These are phyloP conservation scores for Fusarium zealandicum DNA, from an alignment of 2,329 filamentous ascomycete genomes.

Conservation along the genomic window DNA sequence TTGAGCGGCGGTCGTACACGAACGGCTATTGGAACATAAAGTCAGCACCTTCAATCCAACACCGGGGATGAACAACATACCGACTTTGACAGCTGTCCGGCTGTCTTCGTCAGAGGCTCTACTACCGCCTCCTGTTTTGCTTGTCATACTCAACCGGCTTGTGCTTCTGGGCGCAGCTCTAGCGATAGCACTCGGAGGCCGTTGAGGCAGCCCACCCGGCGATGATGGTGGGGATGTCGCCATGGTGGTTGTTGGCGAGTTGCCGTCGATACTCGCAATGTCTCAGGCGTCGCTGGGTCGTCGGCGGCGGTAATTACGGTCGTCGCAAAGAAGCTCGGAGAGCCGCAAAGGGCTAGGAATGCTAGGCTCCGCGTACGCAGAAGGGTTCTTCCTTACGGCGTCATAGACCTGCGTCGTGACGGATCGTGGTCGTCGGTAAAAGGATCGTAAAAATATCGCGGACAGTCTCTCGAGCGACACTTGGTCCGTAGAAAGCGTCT, in stretches of 20 bases:
- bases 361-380: slow-evolving; percentile 31
- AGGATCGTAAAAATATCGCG: slow-evolving; percentile 32
- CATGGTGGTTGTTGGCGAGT: slow-evolving; percentile 54
- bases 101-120: slow-evolving; percentile 88
- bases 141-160: slow-evolving; percentile 85
- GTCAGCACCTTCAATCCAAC: neutral
- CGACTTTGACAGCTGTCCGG: slow-evolving; percentile 94
- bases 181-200: slow-evolving; percentile 84
- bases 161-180: slow-evolving; percentile 75
- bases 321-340: slow-evolving; percentile 20
- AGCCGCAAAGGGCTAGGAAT: slow-evolving; percentile 27
- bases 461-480: slow-evolving; percentile 33
- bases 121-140: slow-evolving; percentile 78
- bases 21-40: slow-evolving; percentile 69
- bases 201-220: slow-evolving; percentile 63
- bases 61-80: slow-evolving; percentile 63
- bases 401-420: slow-evolving; percentile 36
- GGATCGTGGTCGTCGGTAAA: slow-evolving; percentile 25
- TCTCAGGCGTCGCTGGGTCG: slow-evolving; percentile 20
- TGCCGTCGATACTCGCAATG: slow-evolving; percentile 25
- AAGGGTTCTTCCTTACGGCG: slow-evolving; percentile 31
- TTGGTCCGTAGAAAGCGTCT: slow-evolving; percentile 16
- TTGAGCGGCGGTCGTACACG: slow-evolving; percentile 88
- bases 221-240: slow-evolving; percentile 75
- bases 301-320: slow-evolving; percentile 9